Base-by-base conservation (phyloP, 805 yeast genomes). In the Starmerella bombicola region DNA sequence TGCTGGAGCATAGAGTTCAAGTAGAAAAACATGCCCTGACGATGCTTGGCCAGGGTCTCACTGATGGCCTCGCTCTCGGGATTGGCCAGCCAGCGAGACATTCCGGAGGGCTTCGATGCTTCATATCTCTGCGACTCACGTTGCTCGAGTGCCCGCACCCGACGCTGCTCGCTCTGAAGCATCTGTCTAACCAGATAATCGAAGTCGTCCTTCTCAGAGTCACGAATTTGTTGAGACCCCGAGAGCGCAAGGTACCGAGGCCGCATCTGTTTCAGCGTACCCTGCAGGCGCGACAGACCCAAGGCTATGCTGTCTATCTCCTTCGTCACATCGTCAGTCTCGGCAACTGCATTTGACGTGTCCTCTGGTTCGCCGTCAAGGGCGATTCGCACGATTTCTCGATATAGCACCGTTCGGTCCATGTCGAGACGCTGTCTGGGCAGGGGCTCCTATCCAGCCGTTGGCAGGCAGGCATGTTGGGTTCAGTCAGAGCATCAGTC, bases 161-260 rank as follows among this genome's bases (percentile, higher is more conserved):
- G 43, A 15, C 45, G 47, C 46, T 55, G 53, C 41, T 60, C 62
- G 19, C 48, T 47, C 47, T 63, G 65, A 17, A 64, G 39, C 31
- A 61, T 52, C 28, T 52, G 42, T n/a, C 59, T 51, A 20, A 63
- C 57, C 30, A 60, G 63, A 42, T 58, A 60, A 48, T 64, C 68
- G 21, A 63, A 55, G 24, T 61, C 64, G 48, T 63, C 65, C 19
- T 60, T 47, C 33, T 64, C 63, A 16, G 53, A 45, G 21, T 61
- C 64, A 9, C 60, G 55, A 45, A 64, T 41, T 28, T 45, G 48
- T 31, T 43, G 37, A 3, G 52, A 47, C 3, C 53, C 55, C 5
- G 48, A 23, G 23, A 52, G 43, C 2, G 61, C 58, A 13, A 61
- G 48, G 40, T 61, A 61, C 23, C 54, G 41, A 3, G 58, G 55